Base-by-base conservation (phyloP, 2,329 filamentous ascomycete species). In the Beauveria pseudobassiana region DNA sequence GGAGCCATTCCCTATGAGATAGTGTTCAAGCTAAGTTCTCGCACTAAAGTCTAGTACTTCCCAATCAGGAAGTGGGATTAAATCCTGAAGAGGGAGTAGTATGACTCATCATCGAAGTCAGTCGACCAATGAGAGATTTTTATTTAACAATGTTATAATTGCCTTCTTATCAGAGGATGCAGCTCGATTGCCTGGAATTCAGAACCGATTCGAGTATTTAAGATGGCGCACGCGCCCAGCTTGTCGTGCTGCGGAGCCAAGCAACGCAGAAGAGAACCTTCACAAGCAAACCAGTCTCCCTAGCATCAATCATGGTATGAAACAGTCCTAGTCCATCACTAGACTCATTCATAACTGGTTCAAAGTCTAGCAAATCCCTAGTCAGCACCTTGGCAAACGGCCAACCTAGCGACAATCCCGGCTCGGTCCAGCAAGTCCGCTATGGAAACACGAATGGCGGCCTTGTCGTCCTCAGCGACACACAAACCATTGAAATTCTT, bases 401-500 rank as follows among this genome's bases (percentile, higher is more conserved):
- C 49, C 49, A 51, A 5, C 49, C 49, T 5, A 51, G 66, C 9
- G 64, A 67, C 5, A 69, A 63, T 8, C 68, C 65, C 2, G 68
- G 67, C 1, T 64, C 64, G 2, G 62, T 63, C 1, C 68, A 68
- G 42, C 66, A 68, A 20, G 48, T 69, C 12, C 63, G 68, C 40
- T 69, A 68, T 22, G 68, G 68, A 6, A 61, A 65, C 24, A 69
- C 51, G 20, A 69, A 69, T n/a, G 68, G 68, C 3, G 77, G 78
- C 9, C 71, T 82, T 5, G 73, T 75, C 2, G 71, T 80, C 2
- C 70, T 84, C 3, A 74, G 77, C 58, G 81, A 83, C 65, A 82
- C 78, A 0, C 80, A 83, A 50, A 72, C 84, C 12, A 76, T 85
- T 40, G 82, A 85, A 65, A 77, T 79, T 0, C 72, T 85, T 1